Base-by-base conservation (phyloP, 2,329 filamentous ascomycete genomes). In the Pseudocercospora macadamiae region DNA sequence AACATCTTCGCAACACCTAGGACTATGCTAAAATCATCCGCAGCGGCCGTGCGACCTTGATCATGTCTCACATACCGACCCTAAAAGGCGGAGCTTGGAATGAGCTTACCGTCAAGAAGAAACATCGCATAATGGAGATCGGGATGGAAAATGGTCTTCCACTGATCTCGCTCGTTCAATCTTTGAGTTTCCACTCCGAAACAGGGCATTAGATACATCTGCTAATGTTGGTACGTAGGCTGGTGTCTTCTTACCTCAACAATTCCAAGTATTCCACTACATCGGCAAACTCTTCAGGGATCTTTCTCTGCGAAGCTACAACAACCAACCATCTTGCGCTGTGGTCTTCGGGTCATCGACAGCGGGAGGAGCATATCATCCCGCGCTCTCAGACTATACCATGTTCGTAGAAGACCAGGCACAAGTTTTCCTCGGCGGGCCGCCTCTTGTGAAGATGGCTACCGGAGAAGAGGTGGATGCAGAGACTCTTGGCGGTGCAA, bases 391-490 rank as follows among this genome's bases (percentile, higher is more conserved):
- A 1, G 71, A 79, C 57, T 78, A 79, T 54, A 78, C 76, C 6
- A 76, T 77, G 34, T 77, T 77, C 47, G 75, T 77, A 0, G 67
- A 77, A 39, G 70, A 74, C 12, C 76, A 80, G 59, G 77, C 76
- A 0, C 77, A 80, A 55, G 76, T 75, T 0, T 80, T 79, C 51
- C 69, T 80, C 0, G 78, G 73, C 5, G 77, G 78, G 0, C 78
- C 78, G 0, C 78, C 78, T 0, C 68, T 80, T 6, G 77, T 80
- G 1, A 78, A 79, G 58, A 79, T 79, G 77, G 77, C 78, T 0
- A 80, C 77, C 0, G 77, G 78, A 2, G 77, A 80, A 51, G 61
- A 75, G 0, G 72, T 77, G 18, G 75, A 67, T 1, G 75, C 78
- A 0, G 78, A 80, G 55, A 70, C 69, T 39, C 67, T 80, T 1